A percentile compares a stretch with the other conserved stretches of the same genome.
Conservation (phyloP, 345 rosid species). For the Clausena lansium region DNA sequence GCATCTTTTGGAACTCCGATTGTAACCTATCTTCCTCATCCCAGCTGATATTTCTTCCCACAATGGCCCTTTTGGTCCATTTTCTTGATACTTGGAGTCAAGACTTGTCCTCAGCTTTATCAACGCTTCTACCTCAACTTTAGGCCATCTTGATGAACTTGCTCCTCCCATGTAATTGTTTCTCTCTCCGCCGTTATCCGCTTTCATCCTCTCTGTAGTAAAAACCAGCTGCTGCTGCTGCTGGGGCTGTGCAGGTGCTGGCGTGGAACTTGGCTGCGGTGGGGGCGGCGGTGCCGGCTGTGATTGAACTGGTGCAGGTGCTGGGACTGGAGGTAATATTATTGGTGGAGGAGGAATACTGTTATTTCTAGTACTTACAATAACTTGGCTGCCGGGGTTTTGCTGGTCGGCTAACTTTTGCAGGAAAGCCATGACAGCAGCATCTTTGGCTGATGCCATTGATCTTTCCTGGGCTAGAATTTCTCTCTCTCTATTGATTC, state of each 20-base stretch:
- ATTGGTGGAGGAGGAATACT: neutral
- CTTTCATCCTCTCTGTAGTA: neutral
- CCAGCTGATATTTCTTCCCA: constrained; percentile 65
- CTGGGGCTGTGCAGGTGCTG: constrained; percentile 9
- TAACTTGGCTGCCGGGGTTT: constrained; percentile 10
- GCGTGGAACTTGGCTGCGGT: neutral
- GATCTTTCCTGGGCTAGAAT: constrained; percentile 46
- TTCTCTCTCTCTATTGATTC: constrained; percentile 42
- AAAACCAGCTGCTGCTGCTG: constrained; percentile 5
- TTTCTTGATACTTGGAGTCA: constrained; percentile 49
- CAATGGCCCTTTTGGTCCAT: constrained; percentile 60
- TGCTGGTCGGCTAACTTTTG: constrained; percentile 36
- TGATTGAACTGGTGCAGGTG: neutral
- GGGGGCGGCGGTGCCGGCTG: constrained; percentile 3
- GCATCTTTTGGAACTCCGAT: constrained; percentile 58
- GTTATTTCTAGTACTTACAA: neutral
- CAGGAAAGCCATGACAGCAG: constrained; percentile 42
- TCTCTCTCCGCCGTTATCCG: constrained; percentile 13
- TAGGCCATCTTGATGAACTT: constrained; percentile 68
- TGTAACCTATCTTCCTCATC: constrained; percentile 57
- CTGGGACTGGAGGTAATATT: neutral
- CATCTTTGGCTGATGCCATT: constrained; percentile 33
- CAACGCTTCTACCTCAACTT: constrained; percentile 55
- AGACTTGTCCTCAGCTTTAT: constrained; percentile 45
- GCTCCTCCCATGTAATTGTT: neutral